Conservation (phyloP, 2,329 filamentous ascomycete species). For the Microdochium bolleyi region DNA sequence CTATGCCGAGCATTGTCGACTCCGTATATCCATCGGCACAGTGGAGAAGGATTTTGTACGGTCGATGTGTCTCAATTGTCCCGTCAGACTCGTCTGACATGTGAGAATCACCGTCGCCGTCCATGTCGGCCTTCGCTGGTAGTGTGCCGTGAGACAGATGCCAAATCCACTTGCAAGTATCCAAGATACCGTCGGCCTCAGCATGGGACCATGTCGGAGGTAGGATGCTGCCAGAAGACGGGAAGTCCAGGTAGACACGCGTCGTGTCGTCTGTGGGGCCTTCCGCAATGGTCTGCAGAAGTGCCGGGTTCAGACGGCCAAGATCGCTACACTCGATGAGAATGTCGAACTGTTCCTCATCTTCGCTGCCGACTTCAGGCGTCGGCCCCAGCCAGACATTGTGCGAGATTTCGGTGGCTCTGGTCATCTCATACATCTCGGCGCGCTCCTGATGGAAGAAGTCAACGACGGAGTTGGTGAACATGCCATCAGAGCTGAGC, state of each 20-base stretch:
- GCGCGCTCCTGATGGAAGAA: conserved; percentile 82
- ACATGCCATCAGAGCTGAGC: conserved; percentile 60
- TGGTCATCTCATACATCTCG: conserved; percentile 93
- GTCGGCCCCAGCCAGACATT: conserved; percentile 91
- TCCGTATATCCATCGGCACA: conserved; percentile 96
- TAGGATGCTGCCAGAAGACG: conserved; percentile 87
- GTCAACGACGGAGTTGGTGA: conserved; percentile 75
- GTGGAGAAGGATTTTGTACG: conserved; percentile 76
- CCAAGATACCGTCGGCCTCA: conserved; percentile 77
- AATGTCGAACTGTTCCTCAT: conserved; percentile 66
- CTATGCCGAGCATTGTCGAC: conserved; percentile 77
- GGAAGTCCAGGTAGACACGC: conserved; percentile 62
- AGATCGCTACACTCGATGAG: conserved; percentile 85
- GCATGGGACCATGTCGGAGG: conserved; percentile 75
- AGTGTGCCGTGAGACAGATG: conserved; percentile 63
- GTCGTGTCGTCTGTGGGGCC: conserved; percentile 33
- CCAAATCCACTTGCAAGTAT: conserved; percentile 86
- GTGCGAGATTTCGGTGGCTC: conserved; percentile 75
- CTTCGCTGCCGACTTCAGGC: conserved; percentile 56
- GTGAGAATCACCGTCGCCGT: conserved; percentile 33
- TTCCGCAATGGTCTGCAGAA: conserved; percentile 56
- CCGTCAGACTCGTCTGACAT: conserved; percentile 24
- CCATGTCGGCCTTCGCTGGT: conserved; percentile 22
- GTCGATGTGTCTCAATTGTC: conserved; percentile 26
- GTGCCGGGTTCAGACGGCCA: conserved; percentile 65